Evolutionary conservation across 2,329 filamentous ascomycete genomes (phyloP), one percentile per base, ranked within the genome.

Genomic region (Cladophialophora immunda): DNA sequence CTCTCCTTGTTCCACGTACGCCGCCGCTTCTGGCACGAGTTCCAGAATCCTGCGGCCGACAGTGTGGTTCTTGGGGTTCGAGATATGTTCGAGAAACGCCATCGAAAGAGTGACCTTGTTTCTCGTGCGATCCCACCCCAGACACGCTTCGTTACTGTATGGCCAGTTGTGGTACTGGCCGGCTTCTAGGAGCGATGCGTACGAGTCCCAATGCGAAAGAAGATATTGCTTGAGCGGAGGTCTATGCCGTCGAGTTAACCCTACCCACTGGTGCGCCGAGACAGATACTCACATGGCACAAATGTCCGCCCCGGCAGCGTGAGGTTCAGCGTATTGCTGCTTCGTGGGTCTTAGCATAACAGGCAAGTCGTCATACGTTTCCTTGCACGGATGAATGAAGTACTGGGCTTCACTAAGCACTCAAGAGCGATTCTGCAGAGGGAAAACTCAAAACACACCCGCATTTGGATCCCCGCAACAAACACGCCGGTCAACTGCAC

Each of bases 371-470:
- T 50, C 45, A 25, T 50, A 50, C 11, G 45, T 50, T 25, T 50
- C 45, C 8, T 50, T 50, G 45, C 45, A 50, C 15, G 45, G 45
- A 50, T 50, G 45, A 50, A 50, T 50, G 19, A 50, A 50, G 13
- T 50, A 50, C 45, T 50, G 19, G 45, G 3, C 11, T 22, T 25
- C 45, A 25, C 45, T 50, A 50, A 50, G 45, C 25, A 50, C 25
- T 19, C 45, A 50, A 25, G 13, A 22, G 19, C 19, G 8, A 50
- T 15, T 50, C 9, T 5, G 5, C n/a, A 50, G 19, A 50, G 19
- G 45, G 19, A 2, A 50, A 25, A 50, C 45, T 22, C 45, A 25
- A 15, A 3, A 50, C 45, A 25, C 45, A 50, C 45, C 45, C 45
- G 45, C 45, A 50, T 50, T 50, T 50, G 45, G 13, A 50, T 50